Evolutionary conservation across 2,329 filamentous ascomycete genomes (phyloP), one percentile per base, ranked within the genome.

Genomic region (Verticillium isaacii): DNA sequence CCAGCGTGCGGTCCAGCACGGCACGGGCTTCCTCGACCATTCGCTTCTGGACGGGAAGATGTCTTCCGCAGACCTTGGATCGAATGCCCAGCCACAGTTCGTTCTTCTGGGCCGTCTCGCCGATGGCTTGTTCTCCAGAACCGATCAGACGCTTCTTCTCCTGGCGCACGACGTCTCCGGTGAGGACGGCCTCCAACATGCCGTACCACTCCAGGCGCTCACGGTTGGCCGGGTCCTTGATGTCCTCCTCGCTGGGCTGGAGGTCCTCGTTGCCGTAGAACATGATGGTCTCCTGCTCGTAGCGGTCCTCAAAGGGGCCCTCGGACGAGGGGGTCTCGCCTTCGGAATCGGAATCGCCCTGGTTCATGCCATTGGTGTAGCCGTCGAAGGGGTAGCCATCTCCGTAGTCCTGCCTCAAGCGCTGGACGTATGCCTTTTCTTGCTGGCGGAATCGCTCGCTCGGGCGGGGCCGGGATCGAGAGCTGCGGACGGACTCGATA

Each of bases 161-260:
- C 75, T 99, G 95, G 70, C 92, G 92, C 62, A 99, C 94, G 9
- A 99, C 95, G 74, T 99, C 95, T 66, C 95, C 95, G 1, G 93
- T 97, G 67, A 99, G 79, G 4, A 99, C 95, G 15, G 94, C 96
- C 63, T 94, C 92, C 61, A 99, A 79, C 95, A 99, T 99, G 3
- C 92, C 92, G 76, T 99, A 93, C 95, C 95, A 99, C 76, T 99
- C 95, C 29, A 99, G 81, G 55, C 94, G 84, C 75, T 98, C 95
- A 64, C 93, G 85, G 71, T 93, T 97, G 65, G 89, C 87, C 1
- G 93, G 91, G 68, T 97, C 91, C 74, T 91, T 90, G 59, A 98
- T 77, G 73, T 99, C 95, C 70, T 98, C 95, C 29, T 92, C 83
- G 3, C 92, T 95, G 1, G 93, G 93, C 69, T 95, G 91, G 66